phyloP scores from a whole-genome alignment of 768 basidiomycete species.

The Chalciporus sphaerocephalus region DNA sequence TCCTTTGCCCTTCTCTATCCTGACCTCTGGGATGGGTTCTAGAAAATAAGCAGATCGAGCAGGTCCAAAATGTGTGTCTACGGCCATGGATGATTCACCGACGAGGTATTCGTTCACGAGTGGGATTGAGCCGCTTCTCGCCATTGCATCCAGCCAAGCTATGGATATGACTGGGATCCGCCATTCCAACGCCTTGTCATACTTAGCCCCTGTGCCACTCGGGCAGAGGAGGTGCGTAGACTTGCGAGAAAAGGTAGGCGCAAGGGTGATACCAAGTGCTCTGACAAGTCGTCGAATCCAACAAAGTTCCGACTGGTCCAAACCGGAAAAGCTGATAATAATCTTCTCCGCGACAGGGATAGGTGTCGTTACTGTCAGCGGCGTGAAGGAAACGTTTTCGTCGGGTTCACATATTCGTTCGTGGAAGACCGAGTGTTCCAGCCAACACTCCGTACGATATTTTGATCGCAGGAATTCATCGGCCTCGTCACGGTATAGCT shows the following conservation, averaged over 20 bases:
- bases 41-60: background rate
- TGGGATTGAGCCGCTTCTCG: slow-evolving; percentile 47
- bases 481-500: slow-evolving; percentile 55
- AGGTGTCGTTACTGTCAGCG: slow-evolving; percentile 56
- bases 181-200: slow-evolving; percentile 77
- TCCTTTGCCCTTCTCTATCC: slow-evolving; percentile 29
- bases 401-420: slow-evolving; percentile 64
- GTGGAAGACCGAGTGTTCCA: slow-evolving; percentile 79
- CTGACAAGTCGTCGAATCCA: slow-evolving; percentile 43
- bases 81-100: slow-evolving; percentile 30
- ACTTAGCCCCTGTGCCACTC: slow-evolving; percentile 64
- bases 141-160: slow-evolving; percentile 65
- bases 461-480: slow-evolving; percentile 44
- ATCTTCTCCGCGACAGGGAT: slow-evolving; percentile 54
- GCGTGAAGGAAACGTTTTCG: slow-evolving; percentile 68
- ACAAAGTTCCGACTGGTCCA: slow-evolving; percentile 63
- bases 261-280: slow-evolving; percentile 39
- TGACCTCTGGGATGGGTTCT: slow-evolving; percentile 4
- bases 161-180: slow-evolving; percentile 65
- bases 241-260: slow-evolving; percentile 56
- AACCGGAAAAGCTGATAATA: slow-evolving; percentile 67
- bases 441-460: slow-evolving; percentile 91
- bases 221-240: slow-evolving; percentile 84
- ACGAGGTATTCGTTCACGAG: slow-evolving; percentile 32
- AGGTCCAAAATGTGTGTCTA: slow-evolving; percentile 29